These are phyloP conservation scores for Suhomyces emberorum DNA, from an alignment of 805 yeast genomes.

Conservation along the genomic window DNA sequence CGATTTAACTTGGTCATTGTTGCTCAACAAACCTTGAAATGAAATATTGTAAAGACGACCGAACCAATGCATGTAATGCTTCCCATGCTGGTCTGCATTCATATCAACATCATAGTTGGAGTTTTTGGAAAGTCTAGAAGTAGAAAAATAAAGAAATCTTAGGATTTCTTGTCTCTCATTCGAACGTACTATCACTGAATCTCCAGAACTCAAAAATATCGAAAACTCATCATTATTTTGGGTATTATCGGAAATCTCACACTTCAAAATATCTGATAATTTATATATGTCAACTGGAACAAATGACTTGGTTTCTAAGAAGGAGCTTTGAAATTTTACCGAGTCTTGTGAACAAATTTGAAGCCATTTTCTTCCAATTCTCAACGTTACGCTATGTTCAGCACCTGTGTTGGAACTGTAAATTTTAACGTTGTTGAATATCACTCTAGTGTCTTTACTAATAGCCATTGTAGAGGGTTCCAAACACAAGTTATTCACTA, in stretches of 20 bases:
- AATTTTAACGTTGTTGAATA: slow-evolving; percentile 36
- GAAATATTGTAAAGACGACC: slow-evolving; percentile 63
- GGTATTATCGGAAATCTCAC: slow-evolving; percentile 32
- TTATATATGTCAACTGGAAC: slow-evolving; percentile 34
- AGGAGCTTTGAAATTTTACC: slow-evolving; percentile 16
- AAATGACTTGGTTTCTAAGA: slow-evolving; percentile 24
- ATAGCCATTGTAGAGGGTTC: slow-evolving; percentile 32
- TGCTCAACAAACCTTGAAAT: slow-evolving; percentile 64
- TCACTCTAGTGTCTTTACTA: slow-evolving; percentile 35
- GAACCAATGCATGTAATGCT: slow-evolving; percentile 37
- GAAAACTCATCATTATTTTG: slow-evolving; percentile 34
- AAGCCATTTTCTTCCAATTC: slow-evolving; percentile 66
- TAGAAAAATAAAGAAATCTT: slow-evolving; percentile 64
- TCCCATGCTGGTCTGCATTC: slow-evolving; percentile 8
- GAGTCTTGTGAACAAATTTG: slow-evolving; percentile 41
- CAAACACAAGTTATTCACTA: slow-evolving; percentile 33
- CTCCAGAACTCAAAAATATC: slow-evolving; percentile 25
- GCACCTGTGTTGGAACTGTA: slow-evolving; percentile 48
- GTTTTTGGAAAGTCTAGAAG: slow-evolving; percentile 39
- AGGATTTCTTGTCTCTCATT: slow-evolving; percentile 55
- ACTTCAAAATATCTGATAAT: slow-evolving; percentile 32
- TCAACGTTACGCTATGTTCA: slow-evolving; percentile 58
- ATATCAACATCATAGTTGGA: background rate
- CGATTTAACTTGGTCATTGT: slow-evolving; percentile 54
- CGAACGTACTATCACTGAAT: slow-evolving; percentile 29